These are phyloP conservation scores for Nicotiana undulata DNA, from an alignment of 257 asterid species.

Conservation along the genomic window DNA sequence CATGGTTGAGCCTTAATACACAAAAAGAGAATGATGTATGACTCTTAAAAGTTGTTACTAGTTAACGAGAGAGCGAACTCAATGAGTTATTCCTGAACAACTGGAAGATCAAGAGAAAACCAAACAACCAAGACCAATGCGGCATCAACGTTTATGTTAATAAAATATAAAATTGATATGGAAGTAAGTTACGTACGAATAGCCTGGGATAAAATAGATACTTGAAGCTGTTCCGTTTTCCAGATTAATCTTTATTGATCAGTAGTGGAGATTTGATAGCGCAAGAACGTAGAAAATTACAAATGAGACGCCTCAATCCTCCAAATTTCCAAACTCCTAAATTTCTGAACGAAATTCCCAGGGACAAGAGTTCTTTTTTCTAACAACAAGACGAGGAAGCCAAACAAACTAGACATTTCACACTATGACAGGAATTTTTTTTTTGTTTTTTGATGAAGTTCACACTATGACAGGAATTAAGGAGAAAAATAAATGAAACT, in stretches of 20 bases:
- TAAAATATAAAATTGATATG: background rate
- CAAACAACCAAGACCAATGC: background rate
- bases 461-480: background rate
- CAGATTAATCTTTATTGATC: background rate
- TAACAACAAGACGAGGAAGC: background rate
- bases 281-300: background rate
- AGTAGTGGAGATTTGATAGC: background rate
- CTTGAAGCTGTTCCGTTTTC: constrained; percentile 4
- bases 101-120: constrained; percentile 1
- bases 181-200: background rate
- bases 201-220: background rate
- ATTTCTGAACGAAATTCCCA: background rate
- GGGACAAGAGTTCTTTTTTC: background rate
- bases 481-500: background rate
- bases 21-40: background rate
- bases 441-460: no score
- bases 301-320: background rate
- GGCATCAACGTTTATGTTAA: background rate
- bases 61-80: background rate
- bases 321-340: background rate
- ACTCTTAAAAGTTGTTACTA: background rate
- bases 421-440: background rate
- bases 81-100: background rate
- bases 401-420: background rate
- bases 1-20: background rate